These are phyloP conservation scores for Bassia scoparia DNA, from an alignment of 148 eudicot genomes.

Conservation along the genomic window DNA sequence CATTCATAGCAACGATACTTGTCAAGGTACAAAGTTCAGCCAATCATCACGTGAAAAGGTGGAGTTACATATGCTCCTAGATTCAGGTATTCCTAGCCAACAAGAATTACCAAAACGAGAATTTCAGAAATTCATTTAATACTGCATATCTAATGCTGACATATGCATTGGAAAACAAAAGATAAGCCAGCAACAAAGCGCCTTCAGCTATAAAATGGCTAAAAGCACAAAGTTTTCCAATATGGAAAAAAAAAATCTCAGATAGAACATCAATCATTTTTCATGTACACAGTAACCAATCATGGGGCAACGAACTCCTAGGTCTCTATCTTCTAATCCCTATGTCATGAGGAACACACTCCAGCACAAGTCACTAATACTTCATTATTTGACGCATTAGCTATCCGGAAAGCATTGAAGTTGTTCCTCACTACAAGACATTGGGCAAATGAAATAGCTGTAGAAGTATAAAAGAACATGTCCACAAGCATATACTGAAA, in stretches of 20 bases:
- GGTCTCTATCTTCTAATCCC: not conserved
- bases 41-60: slow-evolving; percentile 78
- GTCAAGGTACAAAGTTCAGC: slow-evolving; percentile 90
- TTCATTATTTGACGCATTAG: not conserved
- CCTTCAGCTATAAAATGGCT: not conserved
- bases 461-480: too few species aligned
- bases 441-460: too few species aligned
- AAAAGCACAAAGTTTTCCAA: not conserved
- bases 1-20: slow-evolving; percentile 59
- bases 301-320: not conserved
- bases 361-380: not conserved
- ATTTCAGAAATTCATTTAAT: not conserved
- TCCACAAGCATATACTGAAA: too few species aligned
- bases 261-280: not conserved
- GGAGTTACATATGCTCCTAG: slow-evolving; percentile 77
- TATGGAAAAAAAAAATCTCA: not conserved
- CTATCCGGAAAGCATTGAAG: not conserved
- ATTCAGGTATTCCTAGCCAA: slow-evolving; percentile 90
- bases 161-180: not conserved
- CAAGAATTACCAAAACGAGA: slow-evolving; percentile 12
- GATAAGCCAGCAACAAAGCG: not conserved
- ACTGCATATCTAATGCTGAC: not conserved
- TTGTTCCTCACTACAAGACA: not conserved
- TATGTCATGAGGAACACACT: not conserved
- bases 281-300: not conserved